Percentiles rank a stretch among this genome's conserved stretches.
phyloP scores from a whole-genome alignment of 352 stramenopile species.

The Phytophthora europaea region DNA sequence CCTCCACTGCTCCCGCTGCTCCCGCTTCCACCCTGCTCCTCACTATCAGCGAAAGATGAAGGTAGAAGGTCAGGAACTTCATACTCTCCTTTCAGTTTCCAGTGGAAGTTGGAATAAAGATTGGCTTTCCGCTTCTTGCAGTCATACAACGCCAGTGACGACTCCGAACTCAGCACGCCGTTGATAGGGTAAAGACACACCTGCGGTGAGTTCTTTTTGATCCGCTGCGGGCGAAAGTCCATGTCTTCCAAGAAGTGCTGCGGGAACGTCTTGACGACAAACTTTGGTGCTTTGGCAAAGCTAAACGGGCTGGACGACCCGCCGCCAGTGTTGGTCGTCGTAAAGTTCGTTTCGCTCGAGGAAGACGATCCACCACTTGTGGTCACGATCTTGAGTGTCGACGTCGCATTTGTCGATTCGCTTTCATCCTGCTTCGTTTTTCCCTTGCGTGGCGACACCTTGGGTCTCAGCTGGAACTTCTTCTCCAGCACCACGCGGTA shows the following conservation, averaged over 20 bases:
- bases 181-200: slow-evolving; percentile 84
- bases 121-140: slow-evolving; percentile 54
- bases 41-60: slow-evolving; percentile 6
- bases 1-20: slow-evolving; percentile 13
- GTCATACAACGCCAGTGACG: slow-evolving; percentile 80
- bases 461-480: slow-evolving; percentile 57
- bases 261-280: slow-evolving; percentile 86
- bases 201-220: slow-evolving; percentile 80
- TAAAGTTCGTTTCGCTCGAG: slow-evolving; percentile 49
- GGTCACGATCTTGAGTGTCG: slow-evolving; percentile 38
- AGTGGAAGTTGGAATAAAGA: slow-evolving; percentile 87
- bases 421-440: slow-evolving; percentile 31
- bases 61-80: slow-evolving; percentile 64
- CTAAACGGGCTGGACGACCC: slow-evolving; percentile 29
- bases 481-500: slow-evolving; percentile 90
- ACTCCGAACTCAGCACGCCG: slow-evolving; percentile 71
- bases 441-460: slow-evolving; percentile 20
- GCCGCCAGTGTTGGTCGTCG: slow-evolving; percentile 27
- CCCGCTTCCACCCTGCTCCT: slow-evolving; percentile 14
- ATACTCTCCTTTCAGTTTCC: slow-evolving; percentile 77
- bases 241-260: slow-evolving; percentile 88
- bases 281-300: slow-evolving; percentile 40
- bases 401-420: background rate
- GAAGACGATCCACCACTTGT: slow-evolving; percentile 28
- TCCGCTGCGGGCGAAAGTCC: slow-evolving; percentile 85